Evolutionary conservation across 108 stramenopile genomes (phyloP), one percentile per base, ranked within the genome.

Genomic region (Schizochytrium sp.): DNA sequence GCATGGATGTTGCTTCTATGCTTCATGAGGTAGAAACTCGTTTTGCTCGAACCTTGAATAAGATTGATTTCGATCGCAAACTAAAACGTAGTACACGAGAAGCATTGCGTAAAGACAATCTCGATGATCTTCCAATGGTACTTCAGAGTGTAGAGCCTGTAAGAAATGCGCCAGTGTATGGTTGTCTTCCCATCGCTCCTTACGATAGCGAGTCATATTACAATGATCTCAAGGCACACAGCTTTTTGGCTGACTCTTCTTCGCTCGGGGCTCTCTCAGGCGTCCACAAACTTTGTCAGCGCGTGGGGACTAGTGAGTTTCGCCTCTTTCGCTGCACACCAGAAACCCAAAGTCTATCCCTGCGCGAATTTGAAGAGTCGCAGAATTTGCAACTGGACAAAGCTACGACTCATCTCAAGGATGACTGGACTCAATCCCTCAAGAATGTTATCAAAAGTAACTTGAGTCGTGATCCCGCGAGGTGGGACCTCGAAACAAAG

Each of bases 11-110:
- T n/a, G 49, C 73, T 10, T 57, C 87, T 4, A 4, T 90, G 46
- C 56, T 91, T 7, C 42, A 42, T 41, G 89, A 94, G 57, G 92
- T 89, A 19, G 59, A 46, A 53, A 56, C 87, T 1, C 92, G 93
- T 46, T 94, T 89, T 90, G 46, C 72, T 40, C 90, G 91, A 12
- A 64, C 91, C 15, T 93, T 94, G 92, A 94, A 94, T 91, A 91
- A 89, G 61, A 60, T 94, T 42, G 61, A 92, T 0, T 87, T 94
- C 42, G 91, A 89, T 60, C 2, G 15, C 50, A 90, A 92, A 76
- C 72, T 92, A 87, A 56, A 88, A 47, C 87, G 87, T 59, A 57
- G 44, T 7, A 72, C 55, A 5, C 90, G 90, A 17, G 56, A 88
- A 8, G 61, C 42, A 44, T 47, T 93, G 58, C 50, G 28, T 5